phyloP scores from a whole-genome alignment of 2,329 filamentous ascomycete species.

The Sporothrix variecibatus region DNA sequence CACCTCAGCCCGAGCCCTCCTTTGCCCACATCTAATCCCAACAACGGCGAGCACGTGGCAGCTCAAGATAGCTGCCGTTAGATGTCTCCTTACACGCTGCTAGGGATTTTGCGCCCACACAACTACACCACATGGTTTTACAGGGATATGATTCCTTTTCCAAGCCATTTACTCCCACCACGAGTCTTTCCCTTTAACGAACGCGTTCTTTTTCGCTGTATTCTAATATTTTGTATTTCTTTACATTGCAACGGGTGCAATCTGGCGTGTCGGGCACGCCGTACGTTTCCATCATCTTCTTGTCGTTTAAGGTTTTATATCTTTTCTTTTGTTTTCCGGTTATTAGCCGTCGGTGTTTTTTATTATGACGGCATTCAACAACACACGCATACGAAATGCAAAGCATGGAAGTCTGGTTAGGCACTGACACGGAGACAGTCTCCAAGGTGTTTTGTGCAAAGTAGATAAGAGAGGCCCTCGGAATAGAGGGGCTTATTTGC shows the following conservation, averaged over 20 bases:
- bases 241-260: not conserved
- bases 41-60: not conserved
- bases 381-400: not conserved
- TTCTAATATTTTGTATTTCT: not conserved
- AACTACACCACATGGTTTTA: not conserved
- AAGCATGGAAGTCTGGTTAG: not conserved
- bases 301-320: not conserved
- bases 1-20: constrained; percentile 49
- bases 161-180: not conserved
- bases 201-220: constrained; percentile 1
- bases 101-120: not conserved
- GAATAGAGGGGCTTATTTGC: not conserved
- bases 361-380: constrained; percentile 11
- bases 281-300: not conserved
- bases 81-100: not conserved
- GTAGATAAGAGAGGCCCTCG: not conserved
- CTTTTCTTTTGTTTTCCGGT: not conserved
- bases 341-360: not conserved
- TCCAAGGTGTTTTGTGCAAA: not conserved
- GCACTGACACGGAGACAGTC: not conserved
- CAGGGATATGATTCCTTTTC: not conserved
- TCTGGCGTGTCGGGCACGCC: constrained; percentile 6
- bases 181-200: not conserved
- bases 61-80: constrained; percentile 3
- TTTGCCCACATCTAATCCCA: constrained; percentile 31